A percentile compares a stretch with the other conserved stretches of the same genome.
phyloP scores from a whole-genome alignment of 768 basidiomycete species.

The Mycena albidolilacea region DNA sequence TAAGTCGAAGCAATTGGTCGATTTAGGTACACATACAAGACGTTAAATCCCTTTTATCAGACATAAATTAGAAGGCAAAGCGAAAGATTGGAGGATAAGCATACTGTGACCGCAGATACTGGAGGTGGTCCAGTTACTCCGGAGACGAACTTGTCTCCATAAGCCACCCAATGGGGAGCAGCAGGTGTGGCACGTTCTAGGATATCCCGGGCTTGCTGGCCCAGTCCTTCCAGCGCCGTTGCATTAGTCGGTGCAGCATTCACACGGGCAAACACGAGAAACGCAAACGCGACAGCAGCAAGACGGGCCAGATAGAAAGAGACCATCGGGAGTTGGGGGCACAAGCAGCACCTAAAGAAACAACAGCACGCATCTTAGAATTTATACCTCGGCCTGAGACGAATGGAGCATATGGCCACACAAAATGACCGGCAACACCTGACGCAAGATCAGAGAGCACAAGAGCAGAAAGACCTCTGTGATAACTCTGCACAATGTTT shows the following conservation, averaged over 20 bases:
- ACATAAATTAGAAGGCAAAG: not conserved
- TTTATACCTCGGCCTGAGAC: slow-evolving; percentile 11
- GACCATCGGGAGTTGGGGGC: slow-evolving; percentile 27
- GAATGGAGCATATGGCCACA: slow-evolving; percentile 3
- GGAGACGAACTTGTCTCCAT: slow-evolving; percentile 58
- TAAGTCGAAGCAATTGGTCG: slow-evolving; percentile 14
- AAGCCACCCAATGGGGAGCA: slow-evolving; percentile 67
- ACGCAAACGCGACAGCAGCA: slow-evolving; percentile 22
- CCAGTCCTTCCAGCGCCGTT: slow-evolving; percentile 42
- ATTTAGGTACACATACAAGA: slow-evolving; percentile 57
- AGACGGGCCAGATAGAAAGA: slow-evolving; percentile 24
- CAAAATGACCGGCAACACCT: slow-evolving; percentile 3
- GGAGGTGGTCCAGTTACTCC: slow-evolving; percentile 65
- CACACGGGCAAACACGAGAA: slow-evolving; percentile 8
- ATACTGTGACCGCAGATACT: slow-evolving; percentile 59
- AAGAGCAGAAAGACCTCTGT: not conserved
- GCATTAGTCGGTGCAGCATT: slow-evolving; percentile 13
- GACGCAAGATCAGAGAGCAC: not conserved
- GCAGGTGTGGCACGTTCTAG: slow-evolving; percentile 56
- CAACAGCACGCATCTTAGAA: not conserved
- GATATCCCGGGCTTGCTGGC: slow-evolving; percentile 49
- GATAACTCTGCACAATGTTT: not conserved
- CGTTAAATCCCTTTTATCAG: slow-evolving; percentile 66
- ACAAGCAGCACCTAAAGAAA: slow-evolving; percentile 16
- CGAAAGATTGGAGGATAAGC: not conserved